Evolutionary conservation across 179 eudicot genomes (phyloP).

Genomic region (Sideroxylon spinosum): DNA sequence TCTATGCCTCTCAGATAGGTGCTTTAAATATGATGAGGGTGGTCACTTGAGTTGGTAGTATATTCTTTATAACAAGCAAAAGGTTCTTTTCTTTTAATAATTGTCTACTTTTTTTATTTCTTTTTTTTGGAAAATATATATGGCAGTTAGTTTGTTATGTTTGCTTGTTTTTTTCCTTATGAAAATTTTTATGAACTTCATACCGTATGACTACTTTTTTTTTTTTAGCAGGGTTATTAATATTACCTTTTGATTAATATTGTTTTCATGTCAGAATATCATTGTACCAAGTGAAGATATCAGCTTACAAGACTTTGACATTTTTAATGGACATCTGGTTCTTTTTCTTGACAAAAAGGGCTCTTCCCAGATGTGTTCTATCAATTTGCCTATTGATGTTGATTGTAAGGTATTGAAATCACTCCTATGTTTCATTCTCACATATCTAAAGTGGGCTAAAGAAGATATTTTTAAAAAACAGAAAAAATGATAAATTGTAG

Average conservation of each 20-base stretch:
- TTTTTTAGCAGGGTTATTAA: neutral
- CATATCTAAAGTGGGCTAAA: neutral
- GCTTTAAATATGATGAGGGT: neutral
- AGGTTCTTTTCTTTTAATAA: neutral
- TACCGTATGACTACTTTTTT: neutral
- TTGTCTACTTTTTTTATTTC: neutral
- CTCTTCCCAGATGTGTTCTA: slow-evolving; percentile 60
- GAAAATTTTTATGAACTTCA: neutral
- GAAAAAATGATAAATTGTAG: too few species aligned
- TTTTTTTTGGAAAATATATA: neutral
- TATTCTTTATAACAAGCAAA: neutral
- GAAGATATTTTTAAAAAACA: neutral
- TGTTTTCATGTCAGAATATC: slow-evolving; percentile 42
- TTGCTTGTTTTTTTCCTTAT: neutral
- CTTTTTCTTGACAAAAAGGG: slow-evolving; percentile 56
- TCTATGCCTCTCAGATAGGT: too few species aligned
- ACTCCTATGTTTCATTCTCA: neutral
- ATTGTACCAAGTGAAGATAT: slow-evolving; percentile 60
- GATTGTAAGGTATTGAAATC: slow-evolving; percentile 46
- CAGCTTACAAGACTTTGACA: slow-evolving; percentile 75
- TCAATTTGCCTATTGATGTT: slow-evolving; percentile 55
- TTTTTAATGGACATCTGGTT: slow-evolving; percentile 68
- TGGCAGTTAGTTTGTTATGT: neutral
- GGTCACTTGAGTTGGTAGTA: neutral
- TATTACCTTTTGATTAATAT: slow-evolving; percentile 3